These are phyloP conservation scores for Protea cynaroides DNA, from an alignment of 164 flowering plant genomes.

Conservation along the genomic window DNA sequence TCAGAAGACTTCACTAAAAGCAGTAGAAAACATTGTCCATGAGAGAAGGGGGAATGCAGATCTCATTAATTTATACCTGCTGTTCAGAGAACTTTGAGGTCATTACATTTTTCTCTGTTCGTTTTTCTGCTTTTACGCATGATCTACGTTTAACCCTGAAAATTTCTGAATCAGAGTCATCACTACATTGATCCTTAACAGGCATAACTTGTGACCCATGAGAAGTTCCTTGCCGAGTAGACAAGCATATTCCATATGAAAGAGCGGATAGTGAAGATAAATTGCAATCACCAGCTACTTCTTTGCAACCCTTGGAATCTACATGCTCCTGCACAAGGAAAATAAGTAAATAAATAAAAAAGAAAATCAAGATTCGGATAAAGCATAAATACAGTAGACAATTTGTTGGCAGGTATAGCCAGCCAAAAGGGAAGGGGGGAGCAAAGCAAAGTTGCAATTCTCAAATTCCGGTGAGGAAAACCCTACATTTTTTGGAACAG, in stretches of 20 bases:
- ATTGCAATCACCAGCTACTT: conserved; percentile 13
- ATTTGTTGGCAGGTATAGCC: too few relatives aligned
- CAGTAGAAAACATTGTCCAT: background rate
- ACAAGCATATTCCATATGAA: conserved; percentile 19
- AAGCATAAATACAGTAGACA: too few relatives aligned
- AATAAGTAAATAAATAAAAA: background rate
- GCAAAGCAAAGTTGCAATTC: background rate
- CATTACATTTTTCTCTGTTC: conserved; percentile 18
- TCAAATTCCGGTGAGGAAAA: background rate
- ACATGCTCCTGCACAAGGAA: conserved; percentile 15
- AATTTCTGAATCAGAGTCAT: conserved; percentile 70
- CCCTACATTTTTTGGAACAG: conserved; percentile 35
- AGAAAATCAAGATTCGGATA: too few relatives aligned
- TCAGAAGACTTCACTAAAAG: background rate
- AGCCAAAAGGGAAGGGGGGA: too few relatives aligned
- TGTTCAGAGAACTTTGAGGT: conserved; percentile 28
- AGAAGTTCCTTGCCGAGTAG: conserved; percentile 11
- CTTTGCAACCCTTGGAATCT: conserved; percentile 23
- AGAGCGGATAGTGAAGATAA: conserved; percentile 25
- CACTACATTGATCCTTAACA: conserved; percentile 30
- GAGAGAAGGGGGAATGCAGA: background rate
- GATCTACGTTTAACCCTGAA: conserved; percentile 77
- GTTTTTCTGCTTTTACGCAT: conserved; percentile 37
- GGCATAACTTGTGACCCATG: conserved; percentile 17
- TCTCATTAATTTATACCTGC: conserved; percentile 37